A percentile compares a stretch with the other conserved stretches of the same genome.
phyloP scores from a whole-genome alignment of 2,329 filamentous ascomycete species.

The Aspergillus phoenicis region DNA sequence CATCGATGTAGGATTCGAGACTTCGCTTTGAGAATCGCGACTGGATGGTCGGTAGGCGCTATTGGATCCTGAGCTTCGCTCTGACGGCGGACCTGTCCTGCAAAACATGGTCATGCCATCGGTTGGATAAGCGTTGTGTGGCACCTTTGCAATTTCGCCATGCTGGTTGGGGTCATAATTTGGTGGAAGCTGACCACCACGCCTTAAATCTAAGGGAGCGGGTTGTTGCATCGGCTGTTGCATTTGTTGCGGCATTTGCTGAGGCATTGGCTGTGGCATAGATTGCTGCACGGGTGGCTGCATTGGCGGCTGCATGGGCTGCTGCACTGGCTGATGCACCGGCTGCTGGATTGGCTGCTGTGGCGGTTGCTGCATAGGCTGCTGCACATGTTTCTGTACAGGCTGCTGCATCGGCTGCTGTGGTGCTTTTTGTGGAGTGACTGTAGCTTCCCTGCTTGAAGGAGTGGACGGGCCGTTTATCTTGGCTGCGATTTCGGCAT shows the following conservation, averaged over 20 bases:
- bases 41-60: slow-evolving; percentile 76
- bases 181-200: slow-evolving; percentile 45
- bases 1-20: slow-evolving; percentile 84
- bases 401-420: slow-evolving; percentile 26
- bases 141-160: slow-evolving; percentile 67
- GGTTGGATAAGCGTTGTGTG: slow-evolving; percentile 89
- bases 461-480: slow-evolving; percentile 54
- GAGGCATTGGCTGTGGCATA: slow-evolving; percentile 25
- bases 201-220: slow-evolving; percentile 42
- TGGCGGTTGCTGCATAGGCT: slow-evolving; percentile 31
- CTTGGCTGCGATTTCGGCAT: slow-evolving; percentile 70
- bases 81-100: slow-evolving; percentile 71
- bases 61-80: slow-evolving; percentile 64
- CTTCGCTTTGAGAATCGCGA: slow-evolving; percentile 86
- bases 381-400: slow-evolving; percentile 43
- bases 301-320: slow-evolving; percentile 30
- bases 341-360: slow-evolving; percentile 29
- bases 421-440: slow-evolving; percentile 56
- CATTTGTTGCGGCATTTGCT: slow-evolving; percentile 23
- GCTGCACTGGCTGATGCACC: slow-evolving; percentile 24
- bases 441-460: slow-evolving; percentile 54
- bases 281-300: slow-evolving; percentile 47
- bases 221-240: slow-evolving; percentile 29
- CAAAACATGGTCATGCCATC: slow-evolving; percentile 99
- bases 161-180: slow-evolving; percentile 62